These are phyloP conservation scores for Microbotryum scabiosae DNA, from an alignment of 1,284 basidiomycete species.

Conservation along the genomic window DNA sequence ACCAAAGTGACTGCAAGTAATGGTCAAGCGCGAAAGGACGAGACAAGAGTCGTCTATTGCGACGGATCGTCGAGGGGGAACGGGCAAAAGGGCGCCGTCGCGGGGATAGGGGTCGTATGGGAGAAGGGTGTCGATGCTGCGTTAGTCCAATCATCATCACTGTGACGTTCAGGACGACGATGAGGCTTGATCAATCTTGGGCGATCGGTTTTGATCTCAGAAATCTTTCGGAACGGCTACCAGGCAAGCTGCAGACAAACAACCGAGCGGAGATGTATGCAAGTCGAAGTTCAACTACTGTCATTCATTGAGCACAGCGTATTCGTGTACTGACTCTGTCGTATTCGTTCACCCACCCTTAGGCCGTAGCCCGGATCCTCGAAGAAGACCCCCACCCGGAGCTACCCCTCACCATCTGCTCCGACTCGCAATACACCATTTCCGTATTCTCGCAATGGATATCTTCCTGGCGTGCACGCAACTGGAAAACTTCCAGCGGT, in stretches of 20 bases:
- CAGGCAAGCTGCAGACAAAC: conserved; percentile 68
- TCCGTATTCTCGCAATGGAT: conserved; percentile 59
- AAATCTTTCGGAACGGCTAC: conserved; percentile 66
- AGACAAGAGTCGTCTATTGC: conserved; percentile 57
- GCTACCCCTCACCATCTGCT: conserved; percentile 56
- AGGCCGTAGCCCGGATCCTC: conserved; percentile 67
- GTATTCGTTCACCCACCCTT: neutral
- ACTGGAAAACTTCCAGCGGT: conserved; percentile 49
- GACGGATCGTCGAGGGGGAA: conserved; percentile 75
- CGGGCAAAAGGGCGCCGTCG: conserved; percentile 52
- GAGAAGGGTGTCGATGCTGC: conserved; percentile 50
- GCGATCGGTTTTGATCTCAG: too few species aligned
- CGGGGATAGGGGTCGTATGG: conserved; percentile 73
- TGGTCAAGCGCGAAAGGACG: conserved; percentile 9
- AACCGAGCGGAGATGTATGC: conserved; percentile 79
- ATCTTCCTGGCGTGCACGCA: conserved; percentile 50
- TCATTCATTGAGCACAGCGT: neutral
- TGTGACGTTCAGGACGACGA: too few species aligned
- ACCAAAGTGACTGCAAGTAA: neutral
- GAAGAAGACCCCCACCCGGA: conserved; percentile 53
- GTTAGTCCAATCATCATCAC: conserved; percentile 40
- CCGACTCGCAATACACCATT: conserved; percentile 68
- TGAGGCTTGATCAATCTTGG: too few species aligned
- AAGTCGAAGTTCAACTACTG: conserved; percentile 34
- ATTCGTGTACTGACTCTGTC: neutral